These are phyloP conservation scores for Aspergillus ochraceus DNA, from an alignment of 2,329 filamentous ascomycete genomes.

Conservation along the genomic window DNA sequence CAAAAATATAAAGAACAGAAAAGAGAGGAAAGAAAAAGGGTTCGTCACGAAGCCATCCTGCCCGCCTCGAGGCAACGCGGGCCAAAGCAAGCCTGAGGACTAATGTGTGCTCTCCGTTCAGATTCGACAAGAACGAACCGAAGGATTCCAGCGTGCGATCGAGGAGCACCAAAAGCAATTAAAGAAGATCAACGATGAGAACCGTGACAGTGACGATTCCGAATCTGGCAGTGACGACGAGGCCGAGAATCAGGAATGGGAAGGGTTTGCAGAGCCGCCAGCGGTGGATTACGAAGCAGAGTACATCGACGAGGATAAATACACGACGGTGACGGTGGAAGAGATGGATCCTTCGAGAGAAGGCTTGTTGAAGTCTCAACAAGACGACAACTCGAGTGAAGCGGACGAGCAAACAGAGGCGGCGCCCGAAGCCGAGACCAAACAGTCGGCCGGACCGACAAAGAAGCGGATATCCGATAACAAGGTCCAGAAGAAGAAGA, in stretches of 20 bases:
- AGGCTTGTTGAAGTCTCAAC: slow-evolving; percentile 61
- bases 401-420: slow-evolving; percentile 27
- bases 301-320: slow-evolving; percentile 94
- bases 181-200: slow-evolving; percentile 56
- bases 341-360: slow-evolving; percentile 77
- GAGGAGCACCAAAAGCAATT: slow-evolving; percentile 71
- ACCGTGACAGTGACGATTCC: slow-evolving; percentile 21
- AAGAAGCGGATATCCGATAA: slow-evolving; percentile 43
- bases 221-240: slow-evolving; percentile 39
- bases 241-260: slow-evolving; percentile 57
- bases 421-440: slow-evolving; percentile 28
- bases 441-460: slow-evolving; percentile 50
- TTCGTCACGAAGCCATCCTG: slow-evolving; percentile 41
- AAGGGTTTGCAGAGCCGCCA: slow-evolving; percentile 58
- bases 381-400: slow-evolving; percentile 29
- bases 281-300: slow-evolving; percentile 80
- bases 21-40: slow-evolving; percentile 72
- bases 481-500: slow-evolving; percentile 70
- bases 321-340: slow-evolving; percentile 92
- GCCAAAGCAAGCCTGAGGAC: not conserved
- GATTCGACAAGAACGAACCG: slow-evolving; percentile 80
- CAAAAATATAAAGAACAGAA: slow-evolving; percentile 77
- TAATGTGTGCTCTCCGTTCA: slow-evolving; percentile 40
- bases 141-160: slow-evolving; percentile 80
- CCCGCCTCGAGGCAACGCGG: too few species aligned